Percentiles rank a stretch among this genome's conserved stretches.
phyloP scores from a whole-genome alignment of 1,284 basidiomycete species.

The Puccinia novopanici region DNA sequence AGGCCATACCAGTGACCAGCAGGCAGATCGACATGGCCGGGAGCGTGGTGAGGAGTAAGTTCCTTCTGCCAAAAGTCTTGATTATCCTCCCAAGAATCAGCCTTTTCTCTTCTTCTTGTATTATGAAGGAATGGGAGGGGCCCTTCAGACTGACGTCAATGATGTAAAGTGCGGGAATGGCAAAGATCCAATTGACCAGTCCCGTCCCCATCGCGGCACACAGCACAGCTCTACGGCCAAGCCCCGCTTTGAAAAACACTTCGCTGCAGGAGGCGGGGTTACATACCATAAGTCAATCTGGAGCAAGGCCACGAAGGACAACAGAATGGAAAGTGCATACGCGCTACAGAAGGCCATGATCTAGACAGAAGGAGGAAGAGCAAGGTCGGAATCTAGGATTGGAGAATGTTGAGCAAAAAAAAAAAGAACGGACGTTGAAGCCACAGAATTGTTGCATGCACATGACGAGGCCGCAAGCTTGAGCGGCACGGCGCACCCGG shows the following conservation, averaged over 20 bases:
- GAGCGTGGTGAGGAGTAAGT: conserved; percentile 70
- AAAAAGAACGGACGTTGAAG: conserved; percentile 26
- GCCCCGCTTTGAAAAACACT: conserved; percentile 68
- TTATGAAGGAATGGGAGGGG: conserved; percentile 62
- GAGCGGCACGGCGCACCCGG: too few relatives aligned
- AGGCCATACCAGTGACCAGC: conserved; percentile 67
- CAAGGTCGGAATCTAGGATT: conserved; percentile 56
- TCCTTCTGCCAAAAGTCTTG: too few relatives aligned
- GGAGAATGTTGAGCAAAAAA: background rate
- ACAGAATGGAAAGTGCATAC: background rate
- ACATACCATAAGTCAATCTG: too few relatives aligned
- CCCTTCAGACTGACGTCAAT: too few relatives aligned
- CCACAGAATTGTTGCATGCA: too few relatives aligned
- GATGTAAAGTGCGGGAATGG: too few relatives aligned
- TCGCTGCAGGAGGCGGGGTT: conserved; percentile 24
- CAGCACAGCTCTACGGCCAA: conserved; percentile 63
- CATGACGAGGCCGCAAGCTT: too few relatives aligned
- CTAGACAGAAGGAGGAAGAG: conserved; percentile 57
- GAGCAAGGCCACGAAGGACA: background rate
- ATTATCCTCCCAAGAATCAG: background rate
- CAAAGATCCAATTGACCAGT: too few relatives aligned
- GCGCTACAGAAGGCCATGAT: conserved; percentile 65
- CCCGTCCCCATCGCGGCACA: conserved; percentile 69
- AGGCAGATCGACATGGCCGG: conserved; percentile 70
- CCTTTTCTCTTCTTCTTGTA: conserved; percentile 62